phyloP scores from a whole-genome alignment of 768 basidiomycete species.

The Auriscalpium microsporum region DNA sequence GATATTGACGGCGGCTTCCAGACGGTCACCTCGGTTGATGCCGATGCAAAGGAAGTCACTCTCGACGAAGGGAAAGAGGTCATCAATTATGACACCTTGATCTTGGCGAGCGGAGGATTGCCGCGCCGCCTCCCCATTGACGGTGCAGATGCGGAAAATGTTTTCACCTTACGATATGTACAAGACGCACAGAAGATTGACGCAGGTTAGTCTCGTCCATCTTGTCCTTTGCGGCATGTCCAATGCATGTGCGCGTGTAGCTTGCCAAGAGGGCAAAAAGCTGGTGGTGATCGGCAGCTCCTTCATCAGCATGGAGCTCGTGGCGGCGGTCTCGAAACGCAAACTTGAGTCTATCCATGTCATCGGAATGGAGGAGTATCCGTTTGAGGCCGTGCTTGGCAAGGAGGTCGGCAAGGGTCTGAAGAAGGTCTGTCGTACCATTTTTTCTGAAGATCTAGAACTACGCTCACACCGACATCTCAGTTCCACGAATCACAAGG shows the following conservation, averaged over 20 bases:
- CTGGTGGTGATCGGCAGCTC: slow-evolving; percentile 81
- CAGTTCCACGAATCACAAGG: slow-evolving; percentile 78
- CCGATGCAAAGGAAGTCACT: slow-evolving; percentile 51
- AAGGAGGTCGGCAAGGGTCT: slow-evolving; percentile 70
- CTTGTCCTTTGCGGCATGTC: too few relatives aligned
- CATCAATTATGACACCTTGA: slow-evolving; percentile 64
- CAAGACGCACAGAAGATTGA: slow-evolving; percentile 66
- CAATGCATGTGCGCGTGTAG: slow-evolving; percentile 22
- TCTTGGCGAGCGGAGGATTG: slow-evolving; percentile 69
- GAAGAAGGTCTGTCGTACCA: slow-evolving; percentile 47
- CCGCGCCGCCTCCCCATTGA: slow-evolving; percentile 73
- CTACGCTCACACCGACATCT: neutral
- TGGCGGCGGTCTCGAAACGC: slow-evolving; percentile 61
- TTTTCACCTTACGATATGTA: slow-evolving; percentile 66
- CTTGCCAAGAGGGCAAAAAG: slow-evolving; percentile 62
- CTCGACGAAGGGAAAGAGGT: slow-evolving; percentile 51
- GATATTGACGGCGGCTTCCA: slow-evolving; percentile 17
- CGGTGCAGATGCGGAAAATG: slow-evolving; percentile 65
- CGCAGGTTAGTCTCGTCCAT: slow-evolving; percentile 36
- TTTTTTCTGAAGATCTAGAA: neutral
- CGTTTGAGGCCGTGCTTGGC: slow-evolving; percentile 78
- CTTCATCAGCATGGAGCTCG: slow-evolving; percentile 93
- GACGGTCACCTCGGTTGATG: slow-evolving; percentile 66
- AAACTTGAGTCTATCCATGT: slow-evolving; percentile 78
- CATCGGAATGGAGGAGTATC: slow-evolving; percentile 73